These are phyloP conservation scores for Phytophthora constricta DNA, from an alignment of 352 stramenopile genomes.

Conservation along the genomic window DNA sequence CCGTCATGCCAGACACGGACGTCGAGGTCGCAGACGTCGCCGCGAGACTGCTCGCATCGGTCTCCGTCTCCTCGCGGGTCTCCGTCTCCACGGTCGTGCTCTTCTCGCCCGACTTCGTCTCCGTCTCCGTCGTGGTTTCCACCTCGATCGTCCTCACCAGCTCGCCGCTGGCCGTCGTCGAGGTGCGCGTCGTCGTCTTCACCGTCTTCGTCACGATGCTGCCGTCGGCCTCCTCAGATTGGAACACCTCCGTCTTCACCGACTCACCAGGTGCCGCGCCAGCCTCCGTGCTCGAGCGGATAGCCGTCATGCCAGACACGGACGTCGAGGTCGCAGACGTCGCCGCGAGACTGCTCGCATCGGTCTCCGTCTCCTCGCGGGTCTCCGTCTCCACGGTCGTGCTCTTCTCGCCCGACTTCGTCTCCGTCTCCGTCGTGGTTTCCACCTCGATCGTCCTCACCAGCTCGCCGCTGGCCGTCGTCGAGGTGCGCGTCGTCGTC, in stretches of 20 bases:
- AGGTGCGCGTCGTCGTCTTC: constrained; percentile 1
- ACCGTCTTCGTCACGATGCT: neutral
- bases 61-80: neutral
- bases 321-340: neutral
- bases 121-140: constrained; percentile 5
- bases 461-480: neutral
- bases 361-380: neutral
- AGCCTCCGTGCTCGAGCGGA: constrained; percentile 1
- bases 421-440: constrained; percentile 7
- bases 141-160: constrained; percentile 1
- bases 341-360: neutral
- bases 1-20: constrained; percentile 2
- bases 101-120: constrained; percentile 7
- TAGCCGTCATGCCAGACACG: neutral
- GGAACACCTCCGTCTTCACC: constrained; percentile 6
- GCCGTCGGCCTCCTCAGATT: neutral
- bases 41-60: neutral
- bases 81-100: constrained; percentile 5
- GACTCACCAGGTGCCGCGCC: neutral
- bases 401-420: constrained; percentile 5
- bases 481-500: constrained; percentile 3
- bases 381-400: constrained; percentile 6
- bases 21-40: neutral
- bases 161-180: neutral
- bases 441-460: constrained; percentile 5